Evolutionary conservation across 306 rosid genomes (phyloP), one percentile per base, ranked within the genome.

Genomic region (Phaseolus lunatus): DNA sequence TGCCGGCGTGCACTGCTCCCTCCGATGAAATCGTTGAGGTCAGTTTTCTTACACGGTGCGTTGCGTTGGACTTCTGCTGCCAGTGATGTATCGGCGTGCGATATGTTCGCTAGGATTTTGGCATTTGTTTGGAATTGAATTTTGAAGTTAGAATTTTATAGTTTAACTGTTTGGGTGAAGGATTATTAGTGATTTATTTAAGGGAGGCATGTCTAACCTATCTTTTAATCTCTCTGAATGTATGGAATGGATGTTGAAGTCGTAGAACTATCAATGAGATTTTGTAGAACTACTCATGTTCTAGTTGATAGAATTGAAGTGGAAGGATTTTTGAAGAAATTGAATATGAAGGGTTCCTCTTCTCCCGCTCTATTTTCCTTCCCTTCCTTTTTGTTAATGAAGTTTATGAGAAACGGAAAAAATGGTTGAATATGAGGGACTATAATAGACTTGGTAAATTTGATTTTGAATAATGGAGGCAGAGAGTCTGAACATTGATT

Each of bases 1-100:
- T 95, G 83, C 97, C 93, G 0, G 87, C 84, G 7, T 82, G 87
- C 65, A 78, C 90, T 15, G 70, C 79, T 14, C 49, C 96, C 3
- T 67, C 92, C 0, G 97, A 92, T 27, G 97, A 92, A 85, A 88
- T 87, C 78, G 62, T 95, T 33, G 97, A 92, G 98, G 97, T 81
- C 19, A 6, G 19, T 90, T 77, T 39, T 39, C 10, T 39, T 39
- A 12, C 44, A 8, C 1, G 33, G 33, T 31, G 35, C 7, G 1
- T 31, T 41, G 45, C 15, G 1, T 43, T 43, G 48, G 45, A 10
- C 45, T 9, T 39, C 10, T 9, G 12, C 35, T 14, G 41, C 44
- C 20, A 20, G 59, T 22, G 31, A 22, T 22, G 53, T 54, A 6
- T 73, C 69, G 31, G 33, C 27, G 1, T 29, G 65, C 39, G 1